Evolutionary conservation across 2,329 filamentous ascomycete genomes (phyloP).

Genomic region (Pezicula carpinea): DNA sequence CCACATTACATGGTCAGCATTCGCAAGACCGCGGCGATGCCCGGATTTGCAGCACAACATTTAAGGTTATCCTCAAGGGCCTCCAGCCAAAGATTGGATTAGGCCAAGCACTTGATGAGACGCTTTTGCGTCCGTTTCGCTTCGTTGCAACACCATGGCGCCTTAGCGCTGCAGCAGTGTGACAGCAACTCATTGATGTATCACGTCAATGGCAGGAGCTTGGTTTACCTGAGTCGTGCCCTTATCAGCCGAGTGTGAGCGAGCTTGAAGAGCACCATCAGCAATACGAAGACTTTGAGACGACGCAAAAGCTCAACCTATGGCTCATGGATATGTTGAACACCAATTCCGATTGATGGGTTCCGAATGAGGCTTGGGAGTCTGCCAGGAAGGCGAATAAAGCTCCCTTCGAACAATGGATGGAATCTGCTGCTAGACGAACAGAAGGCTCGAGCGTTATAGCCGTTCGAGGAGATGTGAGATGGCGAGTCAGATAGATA

Average conservation of each 20-base stretch:
- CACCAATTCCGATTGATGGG: conserved; percentile 18
- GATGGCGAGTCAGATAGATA: neutral
- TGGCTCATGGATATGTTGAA: conserved; percentile 8
- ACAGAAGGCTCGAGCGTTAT: neutral
- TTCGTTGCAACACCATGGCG: conserved; percentile 37
- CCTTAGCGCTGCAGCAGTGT: conserved; percentile 33
- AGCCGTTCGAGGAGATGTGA: neutral
- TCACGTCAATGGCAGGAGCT: conserved; percentile 32
- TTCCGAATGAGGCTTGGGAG: conserved; percentile 18
- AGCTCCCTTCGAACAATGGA: neutral
- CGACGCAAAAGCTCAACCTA: conserved; percentile 12
- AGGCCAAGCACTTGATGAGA: conserved; percentile 31
- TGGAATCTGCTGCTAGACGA: neutral
- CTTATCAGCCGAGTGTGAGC: conserved; percentile 13
- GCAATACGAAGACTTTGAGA: conserved; percentile 14
- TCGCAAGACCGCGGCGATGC: conserved; percentile 16
- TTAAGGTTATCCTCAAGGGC: conserved; percentile 27
- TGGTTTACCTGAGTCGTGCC: conserved; percentile 31
- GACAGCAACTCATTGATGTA: conserved; percentile 36
- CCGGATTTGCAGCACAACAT: conserved; percentile 23
- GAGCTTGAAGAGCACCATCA: conserved; percentile 14
- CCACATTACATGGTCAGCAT: too few relatives aligned
- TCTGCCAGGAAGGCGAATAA: neutral
- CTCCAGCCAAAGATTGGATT: conserved; percentile 25
- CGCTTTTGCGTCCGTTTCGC: conserved; percentile 33